Evolutionary conservation across 148 eudicot species (phyloP).

Genomic region (Chenopodium berlandieri): DNA sequence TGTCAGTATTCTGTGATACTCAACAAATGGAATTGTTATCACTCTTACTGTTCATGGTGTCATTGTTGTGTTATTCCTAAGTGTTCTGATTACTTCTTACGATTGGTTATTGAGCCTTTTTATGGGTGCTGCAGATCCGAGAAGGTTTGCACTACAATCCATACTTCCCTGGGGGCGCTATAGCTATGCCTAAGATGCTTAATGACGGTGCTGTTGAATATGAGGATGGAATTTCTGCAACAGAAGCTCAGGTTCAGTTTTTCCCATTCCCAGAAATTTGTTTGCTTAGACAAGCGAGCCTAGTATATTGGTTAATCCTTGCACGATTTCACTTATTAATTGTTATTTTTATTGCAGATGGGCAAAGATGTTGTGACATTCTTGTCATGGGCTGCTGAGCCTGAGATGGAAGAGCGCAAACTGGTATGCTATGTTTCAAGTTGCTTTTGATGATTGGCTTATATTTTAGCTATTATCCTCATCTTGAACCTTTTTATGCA

Average conservation of each 20-base stretch:
- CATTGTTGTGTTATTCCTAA: neutral
- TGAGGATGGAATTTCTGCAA: conserved; percentile 93
- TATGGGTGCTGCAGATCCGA: conserved; percentile 50
- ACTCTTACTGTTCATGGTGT: neutral
- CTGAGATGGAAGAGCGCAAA: conserved; percentile 95
- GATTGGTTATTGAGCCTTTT: neutral
- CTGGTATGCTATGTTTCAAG: conserved; percentile 41
- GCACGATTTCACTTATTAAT: neutral
- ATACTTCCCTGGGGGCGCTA: conserved; percentile 98
- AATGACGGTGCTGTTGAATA: conserved; percentile 93
- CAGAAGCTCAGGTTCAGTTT: conserved; percentile 78
- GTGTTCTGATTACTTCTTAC: neutral
- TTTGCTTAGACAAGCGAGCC: neutral
- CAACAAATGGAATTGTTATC: neutral
- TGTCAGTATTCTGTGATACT: neutral
- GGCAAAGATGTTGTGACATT: conserved; percentile 89
- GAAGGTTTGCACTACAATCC: conserved; percentile 96
- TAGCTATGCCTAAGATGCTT: conserved; percentile 99
- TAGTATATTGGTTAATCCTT: neutral
- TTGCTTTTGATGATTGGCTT: neutral
- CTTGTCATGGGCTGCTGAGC: conserved; percentile 88
- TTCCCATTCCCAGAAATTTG: neutral
- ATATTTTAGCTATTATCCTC: neutral
- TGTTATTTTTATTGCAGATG: conserved; percentile 56
- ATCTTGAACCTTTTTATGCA: conserved; percentile 30